phyloP scores from a whole-genome alignment of 108 stramenopile species.

The Cyclostephanos tholiformis region DNA sequence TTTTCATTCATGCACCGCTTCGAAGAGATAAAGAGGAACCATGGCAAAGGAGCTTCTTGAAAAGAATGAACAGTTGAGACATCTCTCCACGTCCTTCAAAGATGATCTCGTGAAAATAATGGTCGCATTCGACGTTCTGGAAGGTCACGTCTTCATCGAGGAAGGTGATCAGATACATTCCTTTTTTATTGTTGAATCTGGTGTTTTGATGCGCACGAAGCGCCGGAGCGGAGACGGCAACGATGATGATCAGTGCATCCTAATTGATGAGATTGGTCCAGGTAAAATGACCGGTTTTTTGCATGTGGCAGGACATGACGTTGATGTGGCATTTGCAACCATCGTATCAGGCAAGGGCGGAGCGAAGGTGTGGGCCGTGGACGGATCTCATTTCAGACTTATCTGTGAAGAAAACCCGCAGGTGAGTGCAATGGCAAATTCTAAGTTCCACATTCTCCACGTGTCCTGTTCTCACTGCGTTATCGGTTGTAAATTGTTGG shows the following conservation, averaged over 20 bases:
- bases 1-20: neutral
- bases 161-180: slow-evolving; percentile 51
- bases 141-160: slow-evolving; percentile 60
- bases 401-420: slow-evolving; percentile 13
- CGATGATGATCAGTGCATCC: slow-evolving; percentile 5
- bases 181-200: slow-evolving; percentile 56
- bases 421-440: neutral
- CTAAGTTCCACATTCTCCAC: neutral
- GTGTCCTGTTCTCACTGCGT: neutral
- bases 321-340: slow-evolving; percentile 51
- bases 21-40: neutral
- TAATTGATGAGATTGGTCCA: slow-evolving; percentile 21
- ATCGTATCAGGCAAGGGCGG: slow-evolving; percentile 35
- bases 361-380: slow-evolving; percentile 53
- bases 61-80: slow-evolving; percentile 16
- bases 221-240: neutral
- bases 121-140: slow-evolving; percentile 38
- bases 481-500: neutral
- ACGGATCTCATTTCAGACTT: slow-evolving; percentile 35
- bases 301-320: slow-evolving; percentile 51
- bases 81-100: slow-evolving; percentile 24
- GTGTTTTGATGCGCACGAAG: slow-evolving; percentile 56
- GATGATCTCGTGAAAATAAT: slow-evolving; percentile 49
- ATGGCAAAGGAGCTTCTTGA: slow-evolving; percentile 35
- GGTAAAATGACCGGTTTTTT: slow-evolving; percentile 47